Conservation (phyloP, 2,329 filamentous ascomycete species). For the Colletotrichum sp. region DNA sequence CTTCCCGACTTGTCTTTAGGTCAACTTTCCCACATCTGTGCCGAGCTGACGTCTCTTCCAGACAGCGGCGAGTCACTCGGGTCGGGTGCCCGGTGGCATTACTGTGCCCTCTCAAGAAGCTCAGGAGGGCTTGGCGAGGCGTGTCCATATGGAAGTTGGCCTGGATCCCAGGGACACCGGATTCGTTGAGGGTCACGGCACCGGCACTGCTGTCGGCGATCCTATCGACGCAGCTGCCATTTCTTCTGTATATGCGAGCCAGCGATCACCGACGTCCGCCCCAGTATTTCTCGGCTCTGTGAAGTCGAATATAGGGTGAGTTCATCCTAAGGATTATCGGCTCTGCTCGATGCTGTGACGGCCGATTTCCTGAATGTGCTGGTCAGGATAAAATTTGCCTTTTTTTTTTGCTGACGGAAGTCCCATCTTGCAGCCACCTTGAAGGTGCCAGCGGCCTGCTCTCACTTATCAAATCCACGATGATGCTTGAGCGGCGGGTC, state of each 20-base stretch:
- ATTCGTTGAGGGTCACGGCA: constrained; percentile 25
- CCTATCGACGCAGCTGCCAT: constrained; percentile 34
- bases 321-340: not conserved
- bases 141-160: not conserved
- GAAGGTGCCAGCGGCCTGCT: constrained; percentile 30
- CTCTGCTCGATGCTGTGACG: not conserved
- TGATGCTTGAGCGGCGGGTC: constrained; percentile 27
- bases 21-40: not conserved
- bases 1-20: not conserved
- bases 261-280: constrained; percentile 23
- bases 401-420: not conserved
- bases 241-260: constrained; percentile 23
- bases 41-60: not conserved
- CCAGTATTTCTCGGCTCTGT: constrained; percentile 29
- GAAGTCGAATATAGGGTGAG: constrained; percentile 24
- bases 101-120: constrained; percentile 39
- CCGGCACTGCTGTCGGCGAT: constrained; percentile 42
- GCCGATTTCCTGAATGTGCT: not conserved
- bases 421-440: constrained; percentile 24
- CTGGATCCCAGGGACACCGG: constrained; percentile 13
- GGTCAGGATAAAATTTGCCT: not conserved
- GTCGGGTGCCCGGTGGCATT: constrained; percentile 40
- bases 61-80: constrained; percentile 26
- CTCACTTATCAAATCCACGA: constrained; percentile 29
- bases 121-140: constrained; percentile 34